These are phyloP conservation scores for Cryptococcus sp. DNA, from an alignment of 1,284 basidiomycete species.

Conservation along the genomic window DNA sequence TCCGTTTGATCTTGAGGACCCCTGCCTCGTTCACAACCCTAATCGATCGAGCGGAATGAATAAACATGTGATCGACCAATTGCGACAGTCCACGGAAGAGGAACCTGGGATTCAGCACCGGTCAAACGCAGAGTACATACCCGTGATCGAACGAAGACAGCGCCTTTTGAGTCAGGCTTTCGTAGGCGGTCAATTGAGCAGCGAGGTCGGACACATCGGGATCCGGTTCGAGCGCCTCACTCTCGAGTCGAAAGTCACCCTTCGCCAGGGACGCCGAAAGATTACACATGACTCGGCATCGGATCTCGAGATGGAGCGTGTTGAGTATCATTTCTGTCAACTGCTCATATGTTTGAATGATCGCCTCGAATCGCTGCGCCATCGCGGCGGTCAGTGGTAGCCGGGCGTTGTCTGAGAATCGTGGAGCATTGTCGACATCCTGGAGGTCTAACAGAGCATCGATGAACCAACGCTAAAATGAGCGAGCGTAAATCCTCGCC, in stretches of 20 bases:
- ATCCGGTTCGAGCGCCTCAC: conserved; percentile 84
- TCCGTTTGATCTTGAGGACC: conserved; percentile 80
- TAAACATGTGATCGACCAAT: conserved; percentile 77
- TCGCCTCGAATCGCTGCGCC: conserved; percentile 83
- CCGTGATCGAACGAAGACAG: conserved; percentile 61
- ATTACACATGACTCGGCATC: conserved; percentile 78
- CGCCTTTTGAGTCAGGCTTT: conserved; percentile 62
- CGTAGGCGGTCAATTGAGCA: conserved; percentile 67
- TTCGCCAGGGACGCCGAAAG: conserved; percentile 70
- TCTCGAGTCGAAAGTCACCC: conserved; percentile 73
- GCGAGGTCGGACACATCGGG: conserved; percentile 85
- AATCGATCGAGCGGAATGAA: conserved; percentile 68
- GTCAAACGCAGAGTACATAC: conserved; percentile 49
- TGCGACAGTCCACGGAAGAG: conserved; percentile 80
- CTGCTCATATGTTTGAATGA: conserved; percentile 83
- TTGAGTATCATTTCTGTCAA: conserved; percentile 80
- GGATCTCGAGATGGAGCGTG: conserved; percentile 82
- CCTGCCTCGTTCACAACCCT: conserved; percentile 69
- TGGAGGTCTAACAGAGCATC: conserved; percentile 62
- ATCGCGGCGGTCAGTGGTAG: conserved; percentile 80
- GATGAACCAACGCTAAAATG: conserved; percentile 69
- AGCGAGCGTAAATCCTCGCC: background rate
- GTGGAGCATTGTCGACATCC: conserved; percentile 53
- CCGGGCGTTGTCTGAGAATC: conserved; percentile 52
- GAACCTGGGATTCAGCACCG: conserved; percentile 49